phyloP scores from a whole-genome alignment of 805 yeast genomes.

The Sugiyamaella qingdaonensis region DNA sequence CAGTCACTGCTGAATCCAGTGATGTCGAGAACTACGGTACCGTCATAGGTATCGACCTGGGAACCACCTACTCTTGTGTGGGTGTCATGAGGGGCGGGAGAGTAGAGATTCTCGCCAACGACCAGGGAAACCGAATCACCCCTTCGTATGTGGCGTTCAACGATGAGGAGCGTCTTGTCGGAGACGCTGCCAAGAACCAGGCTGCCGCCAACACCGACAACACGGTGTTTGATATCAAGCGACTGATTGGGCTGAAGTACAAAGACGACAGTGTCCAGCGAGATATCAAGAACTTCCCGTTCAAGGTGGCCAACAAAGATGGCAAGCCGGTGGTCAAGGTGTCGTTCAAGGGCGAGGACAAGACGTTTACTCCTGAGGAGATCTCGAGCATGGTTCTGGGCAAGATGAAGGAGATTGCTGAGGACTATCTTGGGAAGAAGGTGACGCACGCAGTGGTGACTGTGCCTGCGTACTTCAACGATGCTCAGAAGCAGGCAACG shows the following conservation, averaged over 20 bases:
- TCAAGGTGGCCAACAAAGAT: conserved; percentile 57
- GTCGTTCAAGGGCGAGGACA: conserved; percentile 65
- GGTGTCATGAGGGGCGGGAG: conserved; percentile 81
- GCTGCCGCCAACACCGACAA: conserved; percentile 83
- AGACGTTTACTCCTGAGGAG: conserved; percentile 86
- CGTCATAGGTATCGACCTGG: conserved; percentile 92
- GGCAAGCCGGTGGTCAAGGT: conserved; percentile 85
- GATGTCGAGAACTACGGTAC: conserved; percentile 40
- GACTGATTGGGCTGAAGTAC: conserved; percentile 83
- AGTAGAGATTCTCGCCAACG: conserved; percentile 90
- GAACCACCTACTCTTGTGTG: conserved; percentile 96
- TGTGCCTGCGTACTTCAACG: conserved; percentile 90
- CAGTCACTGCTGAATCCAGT: conserved; percentile 27
- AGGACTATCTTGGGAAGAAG: conserved; percentile 77
- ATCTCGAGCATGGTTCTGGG: conserved; percentile 86
- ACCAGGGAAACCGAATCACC: conserved; percentile 96
- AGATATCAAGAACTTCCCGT: conserved; percentile 83
- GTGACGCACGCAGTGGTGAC: conserved; percentile 90
- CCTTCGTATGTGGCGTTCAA: conserved; percentile 94
- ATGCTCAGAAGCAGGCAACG: conserved; percentile 92
- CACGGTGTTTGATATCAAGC: conserved; percentile 87
- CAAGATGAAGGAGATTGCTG: conserved; percentile 91
- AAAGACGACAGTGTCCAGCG: conserved; percentile 71
- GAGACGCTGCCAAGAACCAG: conserved; percentile 96
- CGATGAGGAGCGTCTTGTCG: conserved; percentile 86